Evolutionary conservation across 1,139 yeast genomes (phyloP).

Genomic region (Scheffersomyces segobiensis): DNA sequence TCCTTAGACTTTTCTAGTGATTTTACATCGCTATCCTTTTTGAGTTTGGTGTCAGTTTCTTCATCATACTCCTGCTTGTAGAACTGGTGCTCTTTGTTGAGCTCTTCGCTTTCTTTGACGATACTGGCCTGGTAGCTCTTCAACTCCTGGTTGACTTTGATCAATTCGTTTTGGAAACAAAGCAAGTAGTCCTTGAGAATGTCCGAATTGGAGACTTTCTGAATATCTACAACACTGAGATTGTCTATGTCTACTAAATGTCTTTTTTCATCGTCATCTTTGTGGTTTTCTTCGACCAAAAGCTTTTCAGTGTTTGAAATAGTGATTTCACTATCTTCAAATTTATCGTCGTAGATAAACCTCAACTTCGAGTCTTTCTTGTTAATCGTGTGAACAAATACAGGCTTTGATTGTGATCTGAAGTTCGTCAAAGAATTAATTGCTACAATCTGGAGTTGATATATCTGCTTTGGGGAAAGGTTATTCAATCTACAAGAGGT

Average conservation of each 20-base stretch:
- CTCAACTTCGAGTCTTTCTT: not conserved
- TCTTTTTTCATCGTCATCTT: not conserved
- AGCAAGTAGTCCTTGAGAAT: conserved; percentile 24
- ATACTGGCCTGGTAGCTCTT: conserved; percentile 19
- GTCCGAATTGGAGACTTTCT: conserved; percentile 8
- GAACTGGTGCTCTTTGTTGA: conserved; percentile 19
- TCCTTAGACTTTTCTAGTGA: conserved; percentile 36
- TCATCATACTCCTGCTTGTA: conserved; percentile 32
- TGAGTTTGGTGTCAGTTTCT: conserved; percentile 30
- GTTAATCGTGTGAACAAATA: conserved; percentile 20
- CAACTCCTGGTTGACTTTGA: conserved; percentile 26
- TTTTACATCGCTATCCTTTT: conserved; percentile 34
- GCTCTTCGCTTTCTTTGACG: conserved; percentile 22
- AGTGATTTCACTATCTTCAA: not conserved
- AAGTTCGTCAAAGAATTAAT: conserved; percentile 39
- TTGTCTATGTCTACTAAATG: conserved; percentile 6
- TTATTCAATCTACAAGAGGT: conserved; percentile 40
- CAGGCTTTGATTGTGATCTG: conserved; percentile 36
- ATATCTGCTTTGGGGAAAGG: conserved; percentile 27
- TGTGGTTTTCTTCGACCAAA: not conserved
- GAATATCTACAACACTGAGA: conserved; percentile 10
- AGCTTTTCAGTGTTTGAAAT: not conserved
- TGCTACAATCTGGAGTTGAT: conserved; percentile 42
- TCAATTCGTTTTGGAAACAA: conserved; percentile 31
- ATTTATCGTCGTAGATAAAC: not conserved